These are phyloP conservation scores for Fusarium metavorans DNA, from an alignment of 2,329 filamentous ascomycete genomes.

Conservation along the genomic window DNA sequence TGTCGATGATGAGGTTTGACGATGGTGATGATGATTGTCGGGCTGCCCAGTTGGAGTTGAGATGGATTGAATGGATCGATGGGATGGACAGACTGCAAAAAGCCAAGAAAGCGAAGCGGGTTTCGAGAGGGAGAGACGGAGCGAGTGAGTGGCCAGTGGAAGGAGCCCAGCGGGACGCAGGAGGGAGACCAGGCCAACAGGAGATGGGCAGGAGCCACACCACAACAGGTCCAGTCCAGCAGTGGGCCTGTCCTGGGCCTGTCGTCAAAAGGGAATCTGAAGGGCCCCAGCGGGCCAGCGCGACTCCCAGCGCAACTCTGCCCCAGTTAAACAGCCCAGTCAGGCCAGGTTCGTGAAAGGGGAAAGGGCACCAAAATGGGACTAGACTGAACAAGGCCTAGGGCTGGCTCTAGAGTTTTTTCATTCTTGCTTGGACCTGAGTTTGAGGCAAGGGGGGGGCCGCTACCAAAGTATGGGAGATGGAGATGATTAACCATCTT, in stretches of 20 bases:
- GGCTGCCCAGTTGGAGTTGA: slow-evolving; percentile 20
- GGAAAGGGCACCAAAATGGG: slow-evolving; percentile 12
- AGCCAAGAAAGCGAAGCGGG: slow-evolving; percentile 37
- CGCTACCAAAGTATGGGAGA: slow-evolving; percentile 8
- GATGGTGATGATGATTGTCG: slow-evolving; percentile 13
- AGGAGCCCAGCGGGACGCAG: slow-evolving; percentile 13
- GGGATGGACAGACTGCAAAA: slow-evolving; percentile 38
- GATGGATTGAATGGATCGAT: slow-evolving; percentile 37
- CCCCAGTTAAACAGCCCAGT: slow-evolving; percentile 21
- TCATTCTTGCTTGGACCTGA: slow-evolving; percentile 25
- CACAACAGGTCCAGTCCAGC: background rate
- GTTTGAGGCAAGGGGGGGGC: background rate
- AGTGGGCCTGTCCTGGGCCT: too few relatives aligned
- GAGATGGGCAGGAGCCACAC: slow-evolving; percentile 34
- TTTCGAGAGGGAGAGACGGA: slow-evolving; percentile 36
- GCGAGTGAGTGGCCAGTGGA: slow-evolving; percentile 34
- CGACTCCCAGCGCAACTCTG: slow-evolving; percentile 19
- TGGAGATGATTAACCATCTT: background rate
- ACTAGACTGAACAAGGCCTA: slow-evolving; percentile 28
- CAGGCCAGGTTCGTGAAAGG: slow-evolving; percentile 27
- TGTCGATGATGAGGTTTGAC: slow-evolving; percentile 1
- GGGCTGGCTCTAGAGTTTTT: slow-evolving; percentile 9
- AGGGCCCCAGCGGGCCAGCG: slow-evolving; percentile 26
- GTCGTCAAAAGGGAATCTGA: background rate
- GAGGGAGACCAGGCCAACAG: slow-evolving; percentile 37